Conservation (phyloP, 345 rosid genomes). For the Brassica juncea region DNA sequence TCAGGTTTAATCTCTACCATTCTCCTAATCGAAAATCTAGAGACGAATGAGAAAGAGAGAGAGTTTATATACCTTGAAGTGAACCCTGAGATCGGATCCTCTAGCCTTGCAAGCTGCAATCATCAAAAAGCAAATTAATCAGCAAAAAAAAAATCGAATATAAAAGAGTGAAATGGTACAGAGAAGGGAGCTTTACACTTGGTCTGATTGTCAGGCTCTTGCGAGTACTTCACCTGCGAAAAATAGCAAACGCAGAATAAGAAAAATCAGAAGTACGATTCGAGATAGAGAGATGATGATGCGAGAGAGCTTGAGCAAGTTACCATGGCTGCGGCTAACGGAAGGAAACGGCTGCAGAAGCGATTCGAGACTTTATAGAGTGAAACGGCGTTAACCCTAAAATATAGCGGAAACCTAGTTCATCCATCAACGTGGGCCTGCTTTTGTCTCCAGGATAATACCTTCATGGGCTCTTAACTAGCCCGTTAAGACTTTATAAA, state of each 20-base stretch:
- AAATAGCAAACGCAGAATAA: not conserved
- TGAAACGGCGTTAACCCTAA: not conserved
- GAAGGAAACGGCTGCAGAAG: not conserved
- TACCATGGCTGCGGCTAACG: conserved; percentile 40
- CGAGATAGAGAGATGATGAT: not conserved
- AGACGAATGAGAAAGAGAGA: too few species aligned
- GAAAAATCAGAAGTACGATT: not conserved
- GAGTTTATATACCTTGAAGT: conserved; percentile 66
- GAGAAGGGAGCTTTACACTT: conserved; percentile 56
- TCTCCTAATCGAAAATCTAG: too few species aligned
- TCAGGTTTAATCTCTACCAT: conserved; percentile 42
- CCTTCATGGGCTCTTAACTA: not conserved
- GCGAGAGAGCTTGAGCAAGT: conserved; percentile 5
- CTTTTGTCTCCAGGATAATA: too few species aligned
- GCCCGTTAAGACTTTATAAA: not conserved
- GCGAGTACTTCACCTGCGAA: conserved; percentile 89
- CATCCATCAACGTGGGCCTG: too few species aligned
- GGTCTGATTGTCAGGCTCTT: conserved; percentile 87
- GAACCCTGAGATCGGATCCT: conserved; percentile 93
- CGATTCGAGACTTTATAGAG: not conserved
- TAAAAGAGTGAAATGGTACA: not conserved
- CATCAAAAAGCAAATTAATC: not conserved
- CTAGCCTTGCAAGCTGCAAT: conserved; percentile 92
- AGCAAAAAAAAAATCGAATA: not conserved
- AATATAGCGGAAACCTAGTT: not conserved